phyloP scores from a whole-genome alignment of 495 filamentous ascomycete genomes.

The Cudoniella acicularis region DNA sequence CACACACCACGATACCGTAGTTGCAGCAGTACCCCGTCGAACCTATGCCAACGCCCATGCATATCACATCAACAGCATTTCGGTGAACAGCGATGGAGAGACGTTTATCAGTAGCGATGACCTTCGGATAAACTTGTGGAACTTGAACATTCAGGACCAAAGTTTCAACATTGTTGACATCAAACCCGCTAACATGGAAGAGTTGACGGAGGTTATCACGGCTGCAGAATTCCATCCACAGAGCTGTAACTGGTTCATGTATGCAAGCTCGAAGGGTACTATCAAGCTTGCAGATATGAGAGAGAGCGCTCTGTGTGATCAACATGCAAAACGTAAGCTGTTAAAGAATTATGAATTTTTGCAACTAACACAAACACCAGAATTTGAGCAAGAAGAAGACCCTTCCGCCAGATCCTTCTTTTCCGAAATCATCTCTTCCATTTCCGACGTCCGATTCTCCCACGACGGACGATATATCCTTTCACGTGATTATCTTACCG shows the following conservation, averaged over 20 bases:
- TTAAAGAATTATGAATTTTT: not conserved
- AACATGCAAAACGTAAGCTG: constrained; percentile 86
- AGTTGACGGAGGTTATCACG: constrained; percentile 97
- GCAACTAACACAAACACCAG: constrained; percentile 39
- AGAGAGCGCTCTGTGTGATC: constrained; percentile 90
- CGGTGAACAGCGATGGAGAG: constrained; percentile 98
- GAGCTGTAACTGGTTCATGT: constrained; percentile 99
- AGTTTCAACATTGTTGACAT: constrained; percentile 99
- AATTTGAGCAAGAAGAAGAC: constrained; percentile 99
- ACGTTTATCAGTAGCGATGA: constrained; percentile 99
- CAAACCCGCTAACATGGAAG: constrained; percentile 99
- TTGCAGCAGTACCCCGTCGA: constrained; percentile 90
- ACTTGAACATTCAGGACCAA: constrained; percentile 97
- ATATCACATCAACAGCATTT: constrained; percentile 99
- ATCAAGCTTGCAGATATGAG: constrained; percentile 99
- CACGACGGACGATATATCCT: constrained; percentile 95
- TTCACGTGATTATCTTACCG: constrained; percentile 94
- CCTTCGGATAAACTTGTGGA: constrained; percentile 96
- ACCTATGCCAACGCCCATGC: constrained; percentile 98
- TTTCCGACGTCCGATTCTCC: constrained; percentile 97
- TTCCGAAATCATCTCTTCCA: constrained; percentile 98
- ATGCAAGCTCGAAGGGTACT: constrained; percentile 97
- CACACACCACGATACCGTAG: constrained; percentile 97
- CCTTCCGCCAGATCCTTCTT: constrained; percentile 99
- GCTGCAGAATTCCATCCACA: constrained; percentile 95